Evolutionary conservation across 78 protist genomes (phyloP).

Genomic region (Mantamonas sphyraenae): DNA sequence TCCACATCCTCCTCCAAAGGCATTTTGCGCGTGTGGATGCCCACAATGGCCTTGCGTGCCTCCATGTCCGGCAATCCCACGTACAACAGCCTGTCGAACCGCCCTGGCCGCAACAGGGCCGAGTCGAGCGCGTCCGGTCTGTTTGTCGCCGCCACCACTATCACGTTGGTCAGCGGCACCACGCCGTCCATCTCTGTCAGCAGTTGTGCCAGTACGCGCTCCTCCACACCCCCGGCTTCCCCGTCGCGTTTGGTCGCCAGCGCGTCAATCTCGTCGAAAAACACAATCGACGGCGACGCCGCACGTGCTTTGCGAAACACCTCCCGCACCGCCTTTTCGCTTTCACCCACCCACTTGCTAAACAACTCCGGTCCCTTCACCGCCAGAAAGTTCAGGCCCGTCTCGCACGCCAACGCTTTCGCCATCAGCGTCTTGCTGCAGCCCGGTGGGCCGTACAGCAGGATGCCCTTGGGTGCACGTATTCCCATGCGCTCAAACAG

Average conservation of each 20-base stretch:
- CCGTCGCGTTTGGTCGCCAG: conserved; percentile 48
- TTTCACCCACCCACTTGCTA: conserved; percentile 87
- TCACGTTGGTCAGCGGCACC: conserved; percentile 51
- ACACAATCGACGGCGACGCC: conserved; percentile 66
- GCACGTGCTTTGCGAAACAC: conserved; percentile 56
- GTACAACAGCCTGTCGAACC: conserved; percentile 76
- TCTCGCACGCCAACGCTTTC: conserved; percentile 88
- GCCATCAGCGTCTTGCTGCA: conserved; percentile 89
- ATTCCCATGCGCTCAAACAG: conserved; percentile 78
- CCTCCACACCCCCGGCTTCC: conserved; percentile 28
- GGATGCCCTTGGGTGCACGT: conserved; percentile 84
- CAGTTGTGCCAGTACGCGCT: conserved; percentile 80
- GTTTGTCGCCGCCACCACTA: conserved; percentile 91
- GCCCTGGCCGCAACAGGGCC: conserved; percentile 88
- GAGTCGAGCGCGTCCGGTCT: conserved; percentile 85
- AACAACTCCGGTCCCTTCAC: conserved; percentile 90
- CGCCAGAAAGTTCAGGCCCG: conserved; percentile 79
- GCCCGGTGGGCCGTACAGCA: conserved; percentile 96
- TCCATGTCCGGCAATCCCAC: conserved; percentile 64
- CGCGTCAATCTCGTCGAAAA: conserved; percentile 70
- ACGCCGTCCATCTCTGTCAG: conserved; percentile 92
- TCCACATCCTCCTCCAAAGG: conserved; percentile 39
- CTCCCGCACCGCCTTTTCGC: conserved; percentile 74
- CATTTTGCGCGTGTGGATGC: conserved; percentile 25
- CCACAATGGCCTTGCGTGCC: conserved; percentile 55